These are phyloP conservation scores for Penicillium italicum DNA, from an alignment of 2,329 filamentous ascomycete species.

Conservation along the genomic window DNA sequence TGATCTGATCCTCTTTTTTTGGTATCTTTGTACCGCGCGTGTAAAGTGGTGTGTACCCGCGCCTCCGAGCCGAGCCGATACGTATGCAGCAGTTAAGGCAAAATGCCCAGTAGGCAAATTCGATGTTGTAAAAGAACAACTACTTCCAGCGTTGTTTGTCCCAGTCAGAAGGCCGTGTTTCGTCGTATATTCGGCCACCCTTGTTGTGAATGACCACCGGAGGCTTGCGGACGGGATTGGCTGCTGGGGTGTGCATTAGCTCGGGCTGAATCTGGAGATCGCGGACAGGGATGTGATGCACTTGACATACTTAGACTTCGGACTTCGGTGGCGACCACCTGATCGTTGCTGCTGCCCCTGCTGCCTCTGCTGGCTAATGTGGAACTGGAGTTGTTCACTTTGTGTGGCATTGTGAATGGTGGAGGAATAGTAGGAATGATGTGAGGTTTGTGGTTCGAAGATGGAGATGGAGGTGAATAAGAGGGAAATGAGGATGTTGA, in stretches of 20 bases:
- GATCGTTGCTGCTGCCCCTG: constrained; percentile 29
- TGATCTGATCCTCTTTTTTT: not conserved
- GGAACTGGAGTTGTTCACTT: constrained; percentile 37
- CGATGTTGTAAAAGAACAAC: not conserved
- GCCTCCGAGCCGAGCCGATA: not conserved
- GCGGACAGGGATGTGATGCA: constrained; percentile 9
- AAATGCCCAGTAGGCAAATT: not conserved
- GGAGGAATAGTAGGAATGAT: not conserved
- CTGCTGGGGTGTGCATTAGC: constrained; percentile 22
- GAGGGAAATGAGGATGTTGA: too few relatives aligned
- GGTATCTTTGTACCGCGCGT: constrained; percentile 13
- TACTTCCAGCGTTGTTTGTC: constrained; percentile 41
- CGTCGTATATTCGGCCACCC: constrained; percentile 37
- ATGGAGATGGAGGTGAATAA: not conserved
- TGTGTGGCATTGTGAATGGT: constrained; percentile 32
- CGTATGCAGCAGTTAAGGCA: not conserved
- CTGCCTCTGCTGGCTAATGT: constrained; percentile 33
- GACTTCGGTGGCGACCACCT: constrained; percentile 28
- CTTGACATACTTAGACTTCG: constrained; percentile 33
- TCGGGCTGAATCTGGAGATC: constrained; percentile 24
- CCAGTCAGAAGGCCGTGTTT: constrained; percentile 38
- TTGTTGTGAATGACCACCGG: constrained; percentile 36
- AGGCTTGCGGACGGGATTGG: constrained; percentile 34
- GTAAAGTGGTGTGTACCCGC: constrained; percentile 10
- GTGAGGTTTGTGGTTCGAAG: not conserved